Base-by-base conservation (phyloP, 2,329 filamentous ascomycete species). In the Cladophialophora exuberans region DNA sequence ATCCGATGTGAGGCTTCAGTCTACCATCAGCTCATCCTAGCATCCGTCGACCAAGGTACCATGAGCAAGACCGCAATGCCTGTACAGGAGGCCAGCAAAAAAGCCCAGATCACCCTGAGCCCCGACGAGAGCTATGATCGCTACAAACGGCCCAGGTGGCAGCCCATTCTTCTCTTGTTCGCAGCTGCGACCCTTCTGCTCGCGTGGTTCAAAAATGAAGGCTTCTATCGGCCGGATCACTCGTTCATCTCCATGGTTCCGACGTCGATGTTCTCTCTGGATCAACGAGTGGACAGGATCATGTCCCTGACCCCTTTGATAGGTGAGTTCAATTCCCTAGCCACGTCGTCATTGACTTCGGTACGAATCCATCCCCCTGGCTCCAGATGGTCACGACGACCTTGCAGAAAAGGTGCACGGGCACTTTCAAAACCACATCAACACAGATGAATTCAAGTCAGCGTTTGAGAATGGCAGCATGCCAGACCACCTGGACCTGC, bases 331-430 rank as follows among this genome's bases (percentile, higher is more conserved):
- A 15, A 20, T 43, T n/a, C 36, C 10, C 13, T 6, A 22, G 5
- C 13, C 39, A 36, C 15, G 31, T 18, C 13, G 7, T 6, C 31
- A 6, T 18, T 20, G 11, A 7, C 28, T 18, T 31, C 7, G 7
- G 15, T n/a, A 26, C 22, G 28, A 7, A 45, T 39, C n/a, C 20
- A 25, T 13, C 15, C 22, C 11, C 17, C 4, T 20, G 3, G 13
- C 11, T 17, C 22, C 22, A 57, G 54, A 96, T 71, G 91, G 92
- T 1, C 92, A 96, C 69, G 87, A 95, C 72, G 93, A 97, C 69
- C 79, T 97, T 45, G 82, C 93, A 18, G 86, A 93, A 31, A 70
- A 86, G 20, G 77, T 97, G 46, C 83, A 90, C 25, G 72, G 64
- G 4, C 28, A 74, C 3, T 93, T 85, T 65, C 76, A 84, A 28